Base-by-base conservation (phyloP, 2,329 filamentous ascomycete species). In the Paracoccidioides lutzii region DNA sequence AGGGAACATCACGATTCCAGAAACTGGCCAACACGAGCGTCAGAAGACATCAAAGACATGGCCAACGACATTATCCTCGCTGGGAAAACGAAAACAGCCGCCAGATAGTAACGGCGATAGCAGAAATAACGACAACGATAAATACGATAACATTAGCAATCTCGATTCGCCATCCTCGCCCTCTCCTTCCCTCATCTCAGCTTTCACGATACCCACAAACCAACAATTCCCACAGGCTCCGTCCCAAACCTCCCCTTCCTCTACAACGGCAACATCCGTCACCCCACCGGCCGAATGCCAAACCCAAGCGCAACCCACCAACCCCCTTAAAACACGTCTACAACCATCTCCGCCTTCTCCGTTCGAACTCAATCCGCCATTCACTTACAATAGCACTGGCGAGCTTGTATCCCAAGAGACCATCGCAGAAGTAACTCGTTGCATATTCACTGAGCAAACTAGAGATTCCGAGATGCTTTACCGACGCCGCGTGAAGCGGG, bases 401-500 rank as follows among this genome's bases (percentile, higher is more conserved):
- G 46, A 43, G n/a, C 28, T 51, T 15, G 38, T 60, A 3, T 57
- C 57, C 30, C 52, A 57, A 28, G 42, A 51, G 10, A 50, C 42
- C 35, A 55, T 53, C 15, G n/a, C 44, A 7, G 54, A 56, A 15
- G 14, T 56, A 3, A 49, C 55, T 8, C 49, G 54, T 4, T 55
- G 55, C 41, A 55, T 57, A 2, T 12, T 32, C 5, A 54, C 51
- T 5, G 43, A 42, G 10, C 40, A 46, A 12, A 28, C 53, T 9
- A 63, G 62, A 8, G 63, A 64, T 6, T 61, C 65, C 14, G 59
- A 59, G 43, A 45, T 57, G 9, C 54, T 66, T 8, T 68, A 67
- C 60, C 64, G 65, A 54, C 66, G 73, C 15, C 62, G 60, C 9
- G 61, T 73, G 30, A 65, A 65, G 6, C 66, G 69, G 28, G 69